Evolutionary conservation across 768 basidiomycete species (phyloP).

Genomic region (Phanerodontia chrysosporium): DNA sequence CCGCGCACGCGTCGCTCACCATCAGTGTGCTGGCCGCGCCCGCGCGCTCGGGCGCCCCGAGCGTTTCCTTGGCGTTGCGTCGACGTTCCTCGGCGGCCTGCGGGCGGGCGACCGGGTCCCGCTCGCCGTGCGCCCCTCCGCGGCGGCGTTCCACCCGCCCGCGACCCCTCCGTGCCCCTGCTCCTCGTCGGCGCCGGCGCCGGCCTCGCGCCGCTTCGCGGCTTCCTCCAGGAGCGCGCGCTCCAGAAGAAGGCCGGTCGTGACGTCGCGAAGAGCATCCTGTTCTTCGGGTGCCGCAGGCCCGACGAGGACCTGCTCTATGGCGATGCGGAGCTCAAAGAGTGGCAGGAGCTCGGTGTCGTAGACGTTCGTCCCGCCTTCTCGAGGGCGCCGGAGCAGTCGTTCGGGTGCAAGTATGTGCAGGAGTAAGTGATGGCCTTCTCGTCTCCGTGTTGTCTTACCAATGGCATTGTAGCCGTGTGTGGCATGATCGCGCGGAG

Average conservation of each 20-base stretch:
- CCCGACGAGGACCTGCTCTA: slow-evolving; percentile 41
- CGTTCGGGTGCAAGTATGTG: slow-evolving; percentile 12
- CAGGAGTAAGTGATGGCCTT: slow-evolving; percentile 11
- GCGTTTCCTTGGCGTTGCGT: slow-evolving; percentile 40
- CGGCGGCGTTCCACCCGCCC: slow-evolving; percentile 38
- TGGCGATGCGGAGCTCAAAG: slow-evolving; percentile 34
- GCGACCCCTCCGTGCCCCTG: slow-evolving; percentile 33
- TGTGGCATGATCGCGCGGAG: slow-evolving; percentile 34
- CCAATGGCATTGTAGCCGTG: slow-evolving; percentile 26
- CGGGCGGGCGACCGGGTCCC: slow-evolving; percentile 35
- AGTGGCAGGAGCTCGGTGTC: slow-evolving; percentile 38
- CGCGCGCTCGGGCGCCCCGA: slow-evolving; percentile 28
- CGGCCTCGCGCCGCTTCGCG: slow-evolving; percentile 47
- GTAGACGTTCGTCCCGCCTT: slow-evolving; percentile 41
- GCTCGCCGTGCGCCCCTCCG: slow-evolving; percentile 36
- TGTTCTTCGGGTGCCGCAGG: slow-evolving; percentile 46
- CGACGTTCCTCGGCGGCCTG: slow-evolving; percentile 38
- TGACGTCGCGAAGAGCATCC: slow-evolving; percentile 35
- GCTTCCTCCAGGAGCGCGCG: slow-evolving; percentile 47
- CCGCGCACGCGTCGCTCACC: slow-evolving; percentile 39
- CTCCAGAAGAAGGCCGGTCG: slow-evolving; percentile 39
- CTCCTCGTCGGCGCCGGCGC: slow-evolving; percentile 46
- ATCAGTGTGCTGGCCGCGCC: slow-evolving; percentile 39
- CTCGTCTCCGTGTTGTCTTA: not conserved
- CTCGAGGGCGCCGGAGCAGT: slow-evolving; percentile 16